A percentile compares a stretch with the other conserved stretches of the same genome.
Conservation (phyloP, 768 basidiomycete species). For the Tylopilus rubrobrunneus region DNA sequence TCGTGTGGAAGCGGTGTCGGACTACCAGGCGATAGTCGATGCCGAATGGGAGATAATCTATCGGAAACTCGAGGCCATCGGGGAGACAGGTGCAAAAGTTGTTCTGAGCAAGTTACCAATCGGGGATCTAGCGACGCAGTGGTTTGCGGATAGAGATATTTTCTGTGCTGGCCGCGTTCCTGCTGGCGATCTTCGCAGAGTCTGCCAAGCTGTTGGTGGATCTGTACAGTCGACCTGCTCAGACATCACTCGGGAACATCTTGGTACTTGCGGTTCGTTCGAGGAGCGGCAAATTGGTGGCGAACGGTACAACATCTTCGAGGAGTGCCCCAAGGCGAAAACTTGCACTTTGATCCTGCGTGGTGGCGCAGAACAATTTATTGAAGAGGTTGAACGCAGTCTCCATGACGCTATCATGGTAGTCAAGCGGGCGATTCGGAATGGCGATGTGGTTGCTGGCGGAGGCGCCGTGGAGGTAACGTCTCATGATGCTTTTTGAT, state of each 20-base stretch:
- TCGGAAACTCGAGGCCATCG: conserved; percentile 92
- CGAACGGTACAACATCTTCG: conserved; percentile 94
- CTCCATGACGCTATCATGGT: conserved; percentile 99
- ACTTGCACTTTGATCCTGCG: conserved; percentile 93
- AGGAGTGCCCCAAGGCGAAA: conserved; percentile 89
- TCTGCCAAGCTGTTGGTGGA: conserved; percentile 94
- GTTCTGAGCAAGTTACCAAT: conserved; percentile 98
- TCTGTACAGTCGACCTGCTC: conserved; percentile 93
- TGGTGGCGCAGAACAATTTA: conserved; percentile 98
- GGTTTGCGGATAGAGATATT: conserved; percentile 98
- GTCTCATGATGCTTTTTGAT: conserved; percentile 1
- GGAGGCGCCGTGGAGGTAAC: conserved; percentile 94
- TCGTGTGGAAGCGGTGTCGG: conserved; percentile 91
- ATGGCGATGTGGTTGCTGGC: conserved; percentile 94
- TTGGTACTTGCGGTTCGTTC: conserved; percentile 90
- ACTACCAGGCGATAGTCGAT: conserved; percentile 99
- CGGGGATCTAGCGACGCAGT: conserved; percentile 97
- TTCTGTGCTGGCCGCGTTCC: conserved; percentile 98
- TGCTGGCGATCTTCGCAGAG: conserved; percentile 84
- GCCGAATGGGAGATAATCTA: conserved; percentile 99
- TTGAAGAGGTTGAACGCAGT: conserved; percentile 96
- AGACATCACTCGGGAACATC: conserved; percentile 84
- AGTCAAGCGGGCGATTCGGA: conserved; percentile 95
- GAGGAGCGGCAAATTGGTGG: conserved; percentile 96
- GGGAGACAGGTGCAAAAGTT: conserved; percentile 94